Percentiles rank a stretch among this genome's conserved stretches.
Evolutionary conservation across 495 filamentous ascomycete species (phyloP).

Genomic region (Talaromyces wortmannii): DNA sequence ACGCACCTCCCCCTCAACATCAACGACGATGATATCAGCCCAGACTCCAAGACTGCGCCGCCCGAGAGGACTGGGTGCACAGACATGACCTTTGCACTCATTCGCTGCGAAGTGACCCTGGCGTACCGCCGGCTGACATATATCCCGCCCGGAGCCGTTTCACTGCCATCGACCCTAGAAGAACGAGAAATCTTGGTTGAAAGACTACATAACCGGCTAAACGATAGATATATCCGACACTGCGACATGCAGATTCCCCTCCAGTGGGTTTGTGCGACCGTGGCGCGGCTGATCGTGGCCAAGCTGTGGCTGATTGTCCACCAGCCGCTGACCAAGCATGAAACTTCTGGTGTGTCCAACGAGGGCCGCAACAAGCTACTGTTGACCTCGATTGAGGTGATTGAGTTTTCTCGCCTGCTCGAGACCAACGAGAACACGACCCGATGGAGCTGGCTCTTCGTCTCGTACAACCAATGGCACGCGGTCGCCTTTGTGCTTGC

Average conservation of each 20-base stretch:
- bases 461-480: conserved; percentile 77
- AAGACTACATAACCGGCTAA: conserved; percentile 54
- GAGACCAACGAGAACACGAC: conserved; percentile 52
- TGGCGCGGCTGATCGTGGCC: conserved; percentile 60
- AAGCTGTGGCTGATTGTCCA: conserved; percentile 61
- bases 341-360: conserved; percentile 30
- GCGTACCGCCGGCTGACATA: conserved; percentile 35
- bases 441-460: conserved; percentile 77
- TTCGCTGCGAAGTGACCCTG: conserved; percentile 55
- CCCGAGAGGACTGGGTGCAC: conserved; percentile 53
- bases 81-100: conserved; percentile 74
- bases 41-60: conserved; percentile 55
- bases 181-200: conserved; percentile 58
- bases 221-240: conserved; percentile 58
- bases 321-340: conserved; percentile 47
- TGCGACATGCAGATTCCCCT: conserved; percentile 56
- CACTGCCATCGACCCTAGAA: conserved; percentile 25
- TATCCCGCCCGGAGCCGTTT: conserved; percentile 12
- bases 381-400: conserved; percentile 63
- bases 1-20: conserved; percentile 70
- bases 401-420: conserved; percentile 64
- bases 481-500: conserved; percentile 67
- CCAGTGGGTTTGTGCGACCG: conserved; percentile 63
- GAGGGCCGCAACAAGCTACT: conserved; percentile 69
- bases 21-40: conserved; percentile 70